phyloP scores from a whole-genome alignment of 768 basidiomycete species.

The Roridomyces roridus region DNA sequence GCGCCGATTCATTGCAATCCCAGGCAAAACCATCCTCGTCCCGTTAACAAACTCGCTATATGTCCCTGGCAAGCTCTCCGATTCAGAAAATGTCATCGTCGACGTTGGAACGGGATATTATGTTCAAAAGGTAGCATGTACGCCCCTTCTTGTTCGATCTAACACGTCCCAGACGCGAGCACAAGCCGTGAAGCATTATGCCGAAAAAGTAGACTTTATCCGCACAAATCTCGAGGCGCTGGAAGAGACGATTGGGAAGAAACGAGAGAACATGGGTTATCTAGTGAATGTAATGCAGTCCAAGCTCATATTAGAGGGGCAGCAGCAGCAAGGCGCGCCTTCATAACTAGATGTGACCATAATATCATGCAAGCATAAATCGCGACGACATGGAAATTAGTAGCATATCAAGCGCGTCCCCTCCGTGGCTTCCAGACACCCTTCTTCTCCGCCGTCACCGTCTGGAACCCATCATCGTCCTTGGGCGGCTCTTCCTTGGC shows the following conservation, averaged over 20 bases:
- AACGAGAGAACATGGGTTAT: conserved; percentile 87
- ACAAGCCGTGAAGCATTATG: conserved; percentile 85
- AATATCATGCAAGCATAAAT: neutral
- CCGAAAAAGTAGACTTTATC: conserved; percentile 81
- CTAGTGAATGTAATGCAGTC: conserved; percentile 76
- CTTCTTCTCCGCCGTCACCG: conserved; percentile 50
- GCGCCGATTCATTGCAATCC: neutral
- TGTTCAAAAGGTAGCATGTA: conserved; percentile 80
- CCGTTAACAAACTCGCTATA: conserved; percentile 95
- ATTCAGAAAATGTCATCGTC: conserved; percentile 87
- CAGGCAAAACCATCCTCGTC: conserved; percentile 89
- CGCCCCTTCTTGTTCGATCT: neutral
- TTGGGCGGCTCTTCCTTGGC: conserved; percentile 49
- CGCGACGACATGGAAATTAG: too few relatives aligned
- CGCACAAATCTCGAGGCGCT: conserved; percentile 83
- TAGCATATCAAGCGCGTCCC: conserved; percentile 21
- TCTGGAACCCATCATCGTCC: conserved; percentile 78
- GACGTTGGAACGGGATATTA: conserved; percentile 98
- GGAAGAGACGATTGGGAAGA: conserved; percentile 89
- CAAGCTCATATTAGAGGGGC: conserved; percentile 45
- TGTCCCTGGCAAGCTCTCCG: conserved; percentile 87
- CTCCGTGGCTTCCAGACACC: conserved; percentile 40
- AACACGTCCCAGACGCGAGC: conserved; percentile 65
- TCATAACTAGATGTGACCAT: conserved; percentile 2
- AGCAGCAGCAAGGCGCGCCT: conserved; percentile 15